Base-by-base conservation (phyloP, 2,329 filamentous ascomycete genomes). In the Ascomycota sp. region DNA sequence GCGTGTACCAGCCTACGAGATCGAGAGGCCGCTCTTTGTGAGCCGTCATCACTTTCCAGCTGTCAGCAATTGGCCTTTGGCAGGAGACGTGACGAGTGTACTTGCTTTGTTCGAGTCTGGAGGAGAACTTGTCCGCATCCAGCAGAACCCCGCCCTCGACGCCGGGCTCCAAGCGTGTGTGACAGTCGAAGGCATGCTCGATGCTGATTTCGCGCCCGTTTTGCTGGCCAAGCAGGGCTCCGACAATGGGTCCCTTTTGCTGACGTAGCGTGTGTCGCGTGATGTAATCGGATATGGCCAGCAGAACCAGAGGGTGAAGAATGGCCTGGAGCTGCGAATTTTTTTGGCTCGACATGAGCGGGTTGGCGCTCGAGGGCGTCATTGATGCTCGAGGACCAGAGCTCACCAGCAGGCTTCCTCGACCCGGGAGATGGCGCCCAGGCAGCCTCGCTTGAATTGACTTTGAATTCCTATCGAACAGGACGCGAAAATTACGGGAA, bases 281-380 rank as follows among this genome's bases (percentile, higher is more conserved):
- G 52, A 95, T 83, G 53, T 92, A 91, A 55, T 98, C 89, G 44
- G 86, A 92, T 47, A 98, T 89, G 42, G 79, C 91, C 56, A 98
- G 79, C 43, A 95, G 76, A 34, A 92, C 84, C 33, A 98, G 74
- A 24, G 89, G 89, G 48, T 98, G 89, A 12, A 98, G 71, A 44
- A 83, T 72, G 36, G 83, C 72, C 41, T 82, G 76, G 31, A 91
- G 70, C 53, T 89, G 80, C 30, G 68, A 66, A 43, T 71, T 65
- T 54, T 72, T 76, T 46, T 72, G 65, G 37, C 62, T 64, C 6
- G 75, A 79, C 32, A 82, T 51, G 39, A 80, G 62, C 35, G 71
- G 59, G 44, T 72, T 74, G 42, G 41, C 16, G 16, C 16, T 21
- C 16, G 16, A 21, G 16, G 16, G 16, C 16, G 16, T 21, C 16